phyloP scores from a whole-genome alignment of 176 grass and related monocot genomes.

The Oryza rufipogon region DNA sequence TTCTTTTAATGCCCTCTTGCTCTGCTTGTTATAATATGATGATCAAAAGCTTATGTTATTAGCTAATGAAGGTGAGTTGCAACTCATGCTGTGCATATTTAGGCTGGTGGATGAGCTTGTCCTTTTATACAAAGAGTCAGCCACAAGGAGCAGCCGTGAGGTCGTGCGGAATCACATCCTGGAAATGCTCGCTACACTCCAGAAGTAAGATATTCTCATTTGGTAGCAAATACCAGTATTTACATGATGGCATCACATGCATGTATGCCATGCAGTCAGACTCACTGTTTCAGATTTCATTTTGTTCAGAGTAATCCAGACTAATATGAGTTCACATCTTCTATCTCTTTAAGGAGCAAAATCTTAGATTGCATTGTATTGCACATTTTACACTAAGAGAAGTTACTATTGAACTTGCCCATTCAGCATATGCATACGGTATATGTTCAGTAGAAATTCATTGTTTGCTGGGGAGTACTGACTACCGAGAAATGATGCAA shows the following conservation, averaged over 20 bases:
- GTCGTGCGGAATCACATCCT: conserved; percentile 55
- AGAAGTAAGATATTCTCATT: conserved; percentile 57
- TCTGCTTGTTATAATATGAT: conserved; percentile 8
- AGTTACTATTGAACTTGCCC: background rate
- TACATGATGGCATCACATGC: background rate
- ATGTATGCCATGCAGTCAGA: background rate
- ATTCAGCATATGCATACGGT: background rate
- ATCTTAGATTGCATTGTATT: background rate
- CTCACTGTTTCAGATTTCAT: background rate
- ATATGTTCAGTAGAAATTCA: background rate
- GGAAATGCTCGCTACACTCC: conserved; percentile 59
- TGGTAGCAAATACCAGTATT: background rate
- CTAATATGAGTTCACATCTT: background rate
- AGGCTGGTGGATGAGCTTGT: conserved; percentile 86
- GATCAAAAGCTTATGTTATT: background rate
- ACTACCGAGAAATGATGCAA: background rate
- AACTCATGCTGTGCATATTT: conserved; percentile 8
- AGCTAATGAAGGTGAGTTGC: background rate
- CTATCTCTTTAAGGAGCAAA: background rate
- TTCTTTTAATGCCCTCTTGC: background rate
- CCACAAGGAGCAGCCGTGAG: conserved; percentile 62
- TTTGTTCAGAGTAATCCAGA: background rate
- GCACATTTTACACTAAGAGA: background rate
- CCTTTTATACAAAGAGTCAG: conserved; percentile 87
- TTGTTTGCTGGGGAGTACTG: background rate